Evolutionary conservation across 164 flowering plant species (phyloP).

Genomic region (Hamamelis virginiana): DNA sequence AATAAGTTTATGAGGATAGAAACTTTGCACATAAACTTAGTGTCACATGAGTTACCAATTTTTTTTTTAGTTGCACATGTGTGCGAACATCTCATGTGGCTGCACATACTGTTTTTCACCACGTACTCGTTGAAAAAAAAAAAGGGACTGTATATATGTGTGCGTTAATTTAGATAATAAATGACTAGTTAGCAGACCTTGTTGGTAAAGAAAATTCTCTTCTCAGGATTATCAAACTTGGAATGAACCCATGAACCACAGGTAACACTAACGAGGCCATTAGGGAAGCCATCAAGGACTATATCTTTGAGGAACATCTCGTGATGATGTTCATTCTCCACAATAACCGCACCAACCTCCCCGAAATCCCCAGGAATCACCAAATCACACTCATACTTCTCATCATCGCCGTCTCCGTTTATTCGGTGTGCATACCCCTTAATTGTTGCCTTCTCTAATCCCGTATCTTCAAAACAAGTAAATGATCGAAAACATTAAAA

Average conservation of each 20-base stretch:
- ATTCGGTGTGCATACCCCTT: conserved; percentile 33
- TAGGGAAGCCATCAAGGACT: conserved; percentile 35
- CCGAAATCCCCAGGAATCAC: conserved; percentile 48
- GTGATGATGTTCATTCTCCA: conserved; percentile 53
- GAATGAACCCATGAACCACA: conserved; percentile 64
- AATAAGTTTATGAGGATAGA: not conserved
- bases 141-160: no score
- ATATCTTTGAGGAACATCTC: conserved; percentile 55
- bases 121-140: no score
- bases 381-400: conserved; percentile 39
- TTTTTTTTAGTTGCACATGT: no score
- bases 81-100: no score
- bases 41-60: no score
- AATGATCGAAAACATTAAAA: not conserved
- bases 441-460: conserved; percentile 36
- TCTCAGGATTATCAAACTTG: conserved; percentile 37
- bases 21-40: no score
- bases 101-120: no score
- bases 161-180: no score
- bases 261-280: conserved; percentile 28
- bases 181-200: conserved; percentile 30
- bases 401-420: conserved; percentile 7
- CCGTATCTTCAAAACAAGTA: conserved; percentile 28
- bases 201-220: conserved; percentile 59
- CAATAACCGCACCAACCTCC: conserved; percentile 48